Evolutionary conservation across 2,329 filamentous ascomycete genomes (phyloP).

Genomic region (Botrytis sinoallii): DNA sequence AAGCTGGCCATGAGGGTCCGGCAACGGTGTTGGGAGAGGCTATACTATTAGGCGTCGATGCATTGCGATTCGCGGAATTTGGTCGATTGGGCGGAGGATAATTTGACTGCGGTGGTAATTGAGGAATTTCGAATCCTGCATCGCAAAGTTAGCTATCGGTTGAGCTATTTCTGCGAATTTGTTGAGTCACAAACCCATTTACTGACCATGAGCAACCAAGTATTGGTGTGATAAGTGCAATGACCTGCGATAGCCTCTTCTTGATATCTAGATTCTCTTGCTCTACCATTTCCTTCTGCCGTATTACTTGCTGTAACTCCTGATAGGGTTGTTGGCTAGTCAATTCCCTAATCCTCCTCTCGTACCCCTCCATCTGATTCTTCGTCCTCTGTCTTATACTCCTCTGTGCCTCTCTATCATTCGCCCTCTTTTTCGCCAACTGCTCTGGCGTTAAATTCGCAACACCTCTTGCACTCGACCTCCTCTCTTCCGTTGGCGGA

Average conservation of each 20-base stretch:
- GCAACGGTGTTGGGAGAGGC: constrained; percentile 40
- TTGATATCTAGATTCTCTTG: constrained; percentile 78
- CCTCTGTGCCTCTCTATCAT: constrained; percentile 86
- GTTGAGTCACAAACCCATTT: constrained; percentile 9
- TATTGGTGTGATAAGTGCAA: constrained; percentile 62
- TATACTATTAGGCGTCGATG: constrained; percentile 42
- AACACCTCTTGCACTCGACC: constrained; percentile 68
- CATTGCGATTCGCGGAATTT: constrained; percentile 37
- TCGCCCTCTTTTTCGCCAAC: constrained; percentile 84
- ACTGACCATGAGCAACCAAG: constrained; percentile 40
- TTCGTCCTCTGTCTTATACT: constrained; percentile 85
- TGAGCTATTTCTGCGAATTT: background rate
- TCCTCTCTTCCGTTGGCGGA: background rate
- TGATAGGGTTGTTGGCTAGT: constrained; percentile 75
- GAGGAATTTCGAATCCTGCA: constrained; percentile 26
- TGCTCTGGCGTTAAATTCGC: constrained; percentile 86
- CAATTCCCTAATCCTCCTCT: constrained; percentile 72
- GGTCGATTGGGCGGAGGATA: constrained; percentile 34
- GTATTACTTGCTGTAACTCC: constrained; percentile 72
- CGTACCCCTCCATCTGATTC: constrained; percentile 77
- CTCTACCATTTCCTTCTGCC: constrained; percentile 73
- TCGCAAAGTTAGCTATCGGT: constrained; percentile 8
- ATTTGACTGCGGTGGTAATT: constrained; percentile 27
- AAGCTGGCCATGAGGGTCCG: constrained; percentile 34
- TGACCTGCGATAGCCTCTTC: constrained; percentile 60